Percentiles rank a stretch among this genome's conserved stretches.
Evolutionary conservation across 352 stramenopile genomes (phyloP).

Genomic region (Globisporangium nodosum): DNA sequence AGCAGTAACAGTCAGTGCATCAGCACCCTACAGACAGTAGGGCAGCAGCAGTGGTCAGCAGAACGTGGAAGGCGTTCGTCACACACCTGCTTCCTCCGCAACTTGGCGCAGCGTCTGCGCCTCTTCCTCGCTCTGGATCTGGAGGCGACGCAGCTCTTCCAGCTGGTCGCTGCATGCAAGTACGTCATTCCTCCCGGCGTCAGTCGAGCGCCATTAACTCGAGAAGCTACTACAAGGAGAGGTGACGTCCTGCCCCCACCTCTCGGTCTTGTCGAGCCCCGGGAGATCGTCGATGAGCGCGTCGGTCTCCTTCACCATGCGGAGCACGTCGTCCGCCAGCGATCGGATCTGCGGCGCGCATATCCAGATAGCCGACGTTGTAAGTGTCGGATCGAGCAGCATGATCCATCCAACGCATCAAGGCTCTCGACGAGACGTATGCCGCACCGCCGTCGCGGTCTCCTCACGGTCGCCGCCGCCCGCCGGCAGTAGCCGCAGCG

Average conservation of each 20-base stretch:
- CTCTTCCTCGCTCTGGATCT: conserved; percentile 84
- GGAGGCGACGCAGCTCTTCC: conserved; percentile 67
- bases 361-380: too few relatives aligned
- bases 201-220: neutral
- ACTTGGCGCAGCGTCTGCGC: conserved; percentile 78
- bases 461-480: conserved; percentile 42
- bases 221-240: neutral
- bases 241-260: conserved; percentile 16
- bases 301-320: conserved; percentile 77
- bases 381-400: neutral
- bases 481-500: conserved; percentile 64
- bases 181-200: neutral
- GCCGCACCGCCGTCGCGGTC: conserved; percentile 43
- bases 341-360: conserved; percentile 41
- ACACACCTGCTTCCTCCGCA: conserved; percentile 67
- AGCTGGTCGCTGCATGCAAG: conserved; percentile 53
- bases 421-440: too few relatives aligned
- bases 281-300: conserved; percentile 74
- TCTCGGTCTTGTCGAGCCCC: conserved; percentile 76
- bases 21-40: too few relatives aligned
- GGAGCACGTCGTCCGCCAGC: conserved; percentile 72
- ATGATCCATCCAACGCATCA: neutral
- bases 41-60: too few relatives aligned
- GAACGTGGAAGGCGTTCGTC: too few relatives aligned
- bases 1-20: neutral